Conservation (phyloP, 2,329 filamentous ascomycete species). For the Trematosphaeria pertusa region DNA sequence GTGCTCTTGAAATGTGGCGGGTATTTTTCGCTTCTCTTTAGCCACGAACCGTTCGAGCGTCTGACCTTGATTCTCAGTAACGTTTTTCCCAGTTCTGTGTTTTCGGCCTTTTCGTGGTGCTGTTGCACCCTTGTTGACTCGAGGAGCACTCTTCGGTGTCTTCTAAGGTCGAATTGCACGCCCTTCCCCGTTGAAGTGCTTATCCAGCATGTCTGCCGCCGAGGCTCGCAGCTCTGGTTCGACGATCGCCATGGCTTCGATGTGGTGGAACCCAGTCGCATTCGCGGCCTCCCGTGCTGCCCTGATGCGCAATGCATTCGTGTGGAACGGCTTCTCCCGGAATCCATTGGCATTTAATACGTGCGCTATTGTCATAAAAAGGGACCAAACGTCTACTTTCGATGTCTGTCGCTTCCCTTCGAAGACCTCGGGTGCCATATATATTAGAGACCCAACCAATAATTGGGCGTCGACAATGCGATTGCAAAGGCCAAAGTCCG, state of each 20-base stretch:
- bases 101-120: too few species aligned
- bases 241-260: constrained; percentile 4
- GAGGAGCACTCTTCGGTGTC: too few species aligned
- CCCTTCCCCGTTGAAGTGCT: constrained; percentile 3
- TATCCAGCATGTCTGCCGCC: constrained; percentile 9
- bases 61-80: too few species aligned
- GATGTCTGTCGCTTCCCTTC: constrained; percentile 12
- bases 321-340: constrained; percentile 1
- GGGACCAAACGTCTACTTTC: constrained; percentile 31
- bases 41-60: too few species aligned
- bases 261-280: not conserved
- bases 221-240: constrained; percentile 5
- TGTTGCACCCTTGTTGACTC: too few species aligned
- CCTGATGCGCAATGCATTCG: not conserved
- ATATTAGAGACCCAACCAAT: constrained; percentile 13
- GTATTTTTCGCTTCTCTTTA: too few species aligned
- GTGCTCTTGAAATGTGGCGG: too few species aligned
- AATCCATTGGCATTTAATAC: constrained; percentile 2
- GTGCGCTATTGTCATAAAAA: too few species aligned
- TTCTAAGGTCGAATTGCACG: constrained; percentile 4
- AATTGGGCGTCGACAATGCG: constrained; percentile 5
- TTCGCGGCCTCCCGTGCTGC: constrained; percentile 5
- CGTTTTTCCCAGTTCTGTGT: too few species aligned
- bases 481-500: constrained; percentile 29
- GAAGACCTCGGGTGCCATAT: constrained; percentile 25